phyloP scores from a whole-genome alignment of 192 early-diverging fungal genomes.

The Rhizoclosmatium globosum region DNA sequence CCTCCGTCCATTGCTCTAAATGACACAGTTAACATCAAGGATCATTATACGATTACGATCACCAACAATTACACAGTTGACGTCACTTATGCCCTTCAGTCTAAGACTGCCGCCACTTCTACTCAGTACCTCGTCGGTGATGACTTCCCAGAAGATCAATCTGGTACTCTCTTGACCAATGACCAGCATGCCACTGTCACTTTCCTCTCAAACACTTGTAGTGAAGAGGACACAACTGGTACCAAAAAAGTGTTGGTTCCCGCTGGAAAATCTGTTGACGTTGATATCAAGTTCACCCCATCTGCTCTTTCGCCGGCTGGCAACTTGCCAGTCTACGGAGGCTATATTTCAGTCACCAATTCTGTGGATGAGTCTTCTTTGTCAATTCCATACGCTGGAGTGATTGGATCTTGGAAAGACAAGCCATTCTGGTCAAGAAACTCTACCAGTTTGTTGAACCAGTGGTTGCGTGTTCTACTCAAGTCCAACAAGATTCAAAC shows the following conservation, averaged over 20 bases:
- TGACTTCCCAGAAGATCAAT: conserved; percentile 36
- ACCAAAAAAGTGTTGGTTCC: conserved; percentile 1
- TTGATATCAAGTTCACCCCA: not conserved
- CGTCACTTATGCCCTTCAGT: conserved; percentile 36
- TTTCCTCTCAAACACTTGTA: not conserved
- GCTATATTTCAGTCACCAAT: conserved; percentile 1
- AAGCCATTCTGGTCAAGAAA: conserved; percentile 25
- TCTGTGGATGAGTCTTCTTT: not conserved
- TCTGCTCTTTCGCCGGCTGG: not conserved
- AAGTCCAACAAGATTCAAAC: not conserved
- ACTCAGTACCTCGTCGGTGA: conserved; percentile 21
- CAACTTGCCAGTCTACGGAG: conserved; percentile 4
- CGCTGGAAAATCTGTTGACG: conserved; percentile 8
- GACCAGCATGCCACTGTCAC: conserved; percentile 21
- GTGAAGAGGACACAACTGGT: not conserved
- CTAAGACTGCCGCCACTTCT: conserved; percentile 33
- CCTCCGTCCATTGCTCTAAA: conserved; percentile 56
- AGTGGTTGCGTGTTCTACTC: not conserved
- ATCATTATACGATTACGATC: conserved; percentile 24
- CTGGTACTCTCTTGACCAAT: conserved; percentile 20
- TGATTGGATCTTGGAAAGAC: conserved; percentile 12
- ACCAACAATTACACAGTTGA: conserved; percentile 36
- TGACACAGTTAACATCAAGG: conserved; percentile 42
- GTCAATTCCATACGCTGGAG: conserved; percentile 21
- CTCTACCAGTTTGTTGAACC: conserved; percentile 1